Evolutionary conservation across 116 monocot genomes (phyloP).

Genomic region (Dioscorea cayenensis): DNA sequence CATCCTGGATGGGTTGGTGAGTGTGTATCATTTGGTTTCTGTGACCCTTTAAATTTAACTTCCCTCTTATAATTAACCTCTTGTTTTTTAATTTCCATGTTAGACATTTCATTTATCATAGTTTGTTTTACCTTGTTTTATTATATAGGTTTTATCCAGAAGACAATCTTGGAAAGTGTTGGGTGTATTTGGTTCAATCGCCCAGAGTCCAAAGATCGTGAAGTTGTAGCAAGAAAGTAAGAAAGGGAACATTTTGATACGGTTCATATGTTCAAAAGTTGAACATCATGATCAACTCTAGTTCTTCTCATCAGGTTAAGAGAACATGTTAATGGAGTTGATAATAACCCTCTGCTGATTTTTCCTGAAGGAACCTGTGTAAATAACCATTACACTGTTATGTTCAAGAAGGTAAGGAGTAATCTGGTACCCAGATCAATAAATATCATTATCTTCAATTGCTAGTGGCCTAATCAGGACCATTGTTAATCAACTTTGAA

Average conservation of each 20-base stretch:
- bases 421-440: slow-evolving; percentile 1
- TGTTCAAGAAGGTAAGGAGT: slow-evolving; percentile 93
- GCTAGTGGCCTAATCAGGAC: neutral
- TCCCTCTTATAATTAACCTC: neutral
- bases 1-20: slow-evolving; percentile 99
- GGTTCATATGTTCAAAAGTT: too few species aligned
- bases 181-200: slow-evolving; percentile 98
- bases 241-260: neutral
- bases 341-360: slow-evolving; percentile 94
- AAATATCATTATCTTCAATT: neutral
- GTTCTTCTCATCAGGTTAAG: slow-evolving; percentile 51
- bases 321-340: slow-evolving; percentile 63
- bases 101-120: neutral
- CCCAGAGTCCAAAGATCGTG: slow-evolving; percentile 84
- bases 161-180: slow-evolving; percentile 81
- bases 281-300: too few species aligned
- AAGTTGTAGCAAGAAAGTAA: slow-evolving; percentile 87
- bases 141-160: slow-evolving; percentile 82
- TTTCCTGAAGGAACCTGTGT: slow-evolving; percentile 99
- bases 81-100: neutral
- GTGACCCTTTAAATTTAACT: neutral
- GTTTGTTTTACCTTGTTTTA: neutral
- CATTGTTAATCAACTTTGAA: neutral
- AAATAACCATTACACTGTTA: slow-evolving; percentile 96
- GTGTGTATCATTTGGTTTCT: slow-evolving; percentile 8